Base-by-base conservation (phyloP, 2,329 filamentous ascomycete genomes). In the Pyrenophora teres region DNA sequence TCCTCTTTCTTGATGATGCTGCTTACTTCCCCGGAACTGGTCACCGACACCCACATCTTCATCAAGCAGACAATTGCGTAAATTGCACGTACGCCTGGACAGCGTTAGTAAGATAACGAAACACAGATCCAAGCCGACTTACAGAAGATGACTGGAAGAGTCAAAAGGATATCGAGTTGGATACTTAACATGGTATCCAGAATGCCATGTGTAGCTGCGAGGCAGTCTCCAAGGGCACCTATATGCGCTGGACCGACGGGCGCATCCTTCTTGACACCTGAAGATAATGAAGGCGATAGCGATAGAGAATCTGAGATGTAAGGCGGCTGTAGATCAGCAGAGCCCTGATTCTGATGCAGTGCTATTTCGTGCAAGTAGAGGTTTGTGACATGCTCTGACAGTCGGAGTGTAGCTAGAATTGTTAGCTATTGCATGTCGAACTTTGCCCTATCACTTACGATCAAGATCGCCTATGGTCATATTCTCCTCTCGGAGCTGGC, bases 21-120 rank as follows among this genome's bases (percentile, higher is more conserved):
- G 42, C 77, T 75, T 1, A 82, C 71, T 59, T 82, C 79, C 16
- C 73, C 74, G 3, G 78, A 78, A n/a, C 73, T 75, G 3, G 75
- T 78, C 6, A 80, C 76, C 1, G 81, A 80, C 40, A 83, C 81
- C 69, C 82, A 83, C 74, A 85, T 79, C 61, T 84, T 85, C 70
- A 84, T 83, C 6, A 85, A 74, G 27, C 83, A 79, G 5, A 85
- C 80, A 18, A 82, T 76, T 12, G 82, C 80, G 61, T 84, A 85
- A 9, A 81, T 79, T 40, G 80, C 77, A 32, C 82, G 78, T 15
- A 84, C 81, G 62, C 83, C 73, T 75, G 38, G 2, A 23, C 12
- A 1, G 32, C 5, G 18, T 59, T 50, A 58, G 45, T 6, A 66
- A 39, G 57, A 65, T 4, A 67, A 52, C 12, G 9, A 3, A n/a